These are phyloP conservation scores for Pisolithus microcarpus DNA, from an alignment of 768 basidiomycete species.

Conservation along the genomic window DNA sequence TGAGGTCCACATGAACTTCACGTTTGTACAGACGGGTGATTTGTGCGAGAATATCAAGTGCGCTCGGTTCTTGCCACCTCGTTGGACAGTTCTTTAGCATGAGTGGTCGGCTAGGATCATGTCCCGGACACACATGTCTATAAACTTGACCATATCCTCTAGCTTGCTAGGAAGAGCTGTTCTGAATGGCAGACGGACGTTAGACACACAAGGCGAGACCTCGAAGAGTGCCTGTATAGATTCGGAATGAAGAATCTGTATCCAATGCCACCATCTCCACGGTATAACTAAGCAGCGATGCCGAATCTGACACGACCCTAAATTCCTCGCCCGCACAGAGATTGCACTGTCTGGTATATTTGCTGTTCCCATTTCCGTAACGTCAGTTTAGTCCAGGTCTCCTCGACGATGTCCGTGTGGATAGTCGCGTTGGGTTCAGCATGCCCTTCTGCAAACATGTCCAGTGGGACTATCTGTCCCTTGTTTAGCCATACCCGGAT, in stretches of 20 bases:
- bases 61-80: conserved; percentile 39
- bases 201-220: conserved; percentile 43
- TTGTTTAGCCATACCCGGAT: conserved; percentile 87
- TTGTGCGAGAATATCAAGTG: conserved; percentile 26
- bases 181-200: conserved; percentile 38
- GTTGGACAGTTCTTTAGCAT: conserved; percentile 47
- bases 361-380: conserved; percentile 36
- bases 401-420: conserved; percentile 24
- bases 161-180: conserved; percentile 24
- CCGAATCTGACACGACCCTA: conserved; percentile 53
- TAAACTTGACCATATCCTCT: conserved; percentile 30
- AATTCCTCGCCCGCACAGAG: conserved; percentile 90
- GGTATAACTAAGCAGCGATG: conserved; percentile 70
- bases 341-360: conserved; percentile 65
- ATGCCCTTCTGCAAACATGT: conserved; percentile 38
- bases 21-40: conserved; percentile 38
- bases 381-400: conserved; percentile 16
- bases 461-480: conserved; percentile 78
- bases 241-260: conserved; percentile 36
- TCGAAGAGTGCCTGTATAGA: conserved; percentile 38
- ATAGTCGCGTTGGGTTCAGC: conserved; percentile 32
- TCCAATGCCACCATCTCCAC: conserved; percentile 77
- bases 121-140: conserved; percentile 35
- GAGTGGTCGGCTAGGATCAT: conserved; percentile 40
- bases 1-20: not conserved